Base-by-base conservation (phyloP, 2,329 filamentous ascomycete species). In the Alternaria brassicicola region DNA sequence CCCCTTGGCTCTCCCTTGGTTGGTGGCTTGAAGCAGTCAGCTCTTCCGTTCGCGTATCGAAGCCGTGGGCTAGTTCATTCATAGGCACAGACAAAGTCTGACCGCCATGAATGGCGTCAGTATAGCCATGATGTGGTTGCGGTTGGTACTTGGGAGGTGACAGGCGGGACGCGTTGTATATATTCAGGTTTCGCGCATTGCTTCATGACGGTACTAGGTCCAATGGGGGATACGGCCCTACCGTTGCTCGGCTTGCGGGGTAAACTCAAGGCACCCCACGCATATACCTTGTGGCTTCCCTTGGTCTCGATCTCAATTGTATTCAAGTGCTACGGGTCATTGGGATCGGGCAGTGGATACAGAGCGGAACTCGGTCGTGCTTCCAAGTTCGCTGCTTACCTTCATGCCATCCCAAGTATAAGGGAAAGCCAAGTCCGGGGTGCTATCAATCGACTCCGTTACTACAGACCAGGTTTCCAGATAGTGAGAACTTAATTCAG, bases 1-100 rank as follows among this genome's bases (percentile, higher is more conserved):
- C 4, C 23, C 8, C 47, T 38, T 38, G n/a, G 47, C 10, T 39
- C 9, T 47, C 13, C 28, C 19, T 35, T 47, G n/a, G 43, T 10
- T 33, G 43, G 23, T 7, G 9, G 30, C 21, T 31, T 31, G 21
- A 49, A 15, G 21, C 48, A 46, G 53, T 53, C 38, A 46, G 42
- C 57, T 43, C 9, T 55, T 57, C 49, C 28, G 36, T 49, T 53
- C 49, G 38, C 49, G 49, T 51, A 52, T 51, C 49, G 38, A 39
- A 38, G 21, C 25, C 30, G 26, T 28, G 31, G 57, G 19, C 39
- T 31, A 17, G 31, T 35, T 45, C 30, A 36, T 15, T 13, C 17
- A 36, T 17, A 17, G 28, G 43, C 13, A 25, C 47, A 35, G 33
- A 35, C 21, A 10, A 17, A 23, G n/a, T 41, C 23, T 6, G 12